Evolutionary conservation across 2,329 filamentous ascomycete genomes (phyloP).

Genomic region (Aspergillus versicolor): DNA sequence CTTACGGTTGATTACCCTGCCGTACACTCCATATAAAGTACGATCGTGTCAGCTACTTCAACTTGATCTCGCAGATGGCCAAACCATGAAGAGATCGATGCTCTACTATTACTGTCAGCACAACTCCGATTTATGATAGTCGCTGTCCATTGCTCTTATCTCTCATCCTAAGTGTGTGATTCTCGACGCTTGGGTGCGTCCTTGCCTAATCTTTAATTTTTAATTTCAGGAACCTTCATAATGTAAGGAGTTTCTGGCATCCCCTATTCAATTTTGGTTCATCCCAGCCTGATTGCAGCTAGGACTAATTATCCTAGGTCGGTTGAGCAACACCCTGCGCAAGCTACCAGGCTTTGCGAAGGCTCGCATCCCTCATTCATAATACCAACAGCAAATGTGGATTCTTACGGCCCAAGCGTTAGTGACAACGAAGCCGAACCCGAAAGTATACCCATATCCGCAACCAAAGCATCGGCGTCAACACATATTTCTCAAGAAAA

Average conservation of each 20-base stretch:
- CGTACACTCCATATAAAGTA: not conserved
- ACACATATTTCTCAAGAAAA: conserved; percentile 16
- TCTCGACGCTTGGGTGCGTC: not conserved
- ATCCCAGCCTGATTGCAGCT: not conserved
- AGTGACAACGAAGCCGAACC: not conserved
- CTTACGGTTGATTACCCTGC: not conserved
- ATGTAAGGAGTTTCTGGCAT: conserved; percentile 4
- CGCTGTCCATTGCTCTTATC: not conserved
- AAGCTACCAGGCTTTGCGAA: not conserved
- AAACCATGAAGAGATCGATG: conserved; percentile 1
- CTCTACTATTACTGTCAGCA: not conserved
- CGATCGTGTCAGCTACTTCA: not conserved
- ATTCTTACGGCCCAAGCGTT: not conserved
- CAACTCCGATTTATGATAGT: not conserved
- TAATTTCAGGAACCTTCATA: not conserved
- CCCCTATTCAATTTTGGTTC: not conserved
- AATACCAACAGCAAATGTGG: conserved; percentile 4
- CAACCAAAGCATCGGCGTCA: not conserved
- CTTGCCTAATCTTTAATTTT: not conserved
- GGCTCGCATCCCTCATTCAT: conserved; percentile 4
- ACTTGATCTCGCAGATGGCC: not conserved
- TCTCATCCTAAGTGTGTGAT: not conserved
- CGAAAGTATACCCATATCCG: not conserved
- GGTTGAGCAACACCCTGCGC: conserved; percentile 1
- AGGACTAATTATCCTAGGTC: conserved; percentile 9